Evolutionary conservation across 2,329 filamentous ascomycete genomes (phyloP).

Genomic region (Verticillium zaregamsianum): DNA sequence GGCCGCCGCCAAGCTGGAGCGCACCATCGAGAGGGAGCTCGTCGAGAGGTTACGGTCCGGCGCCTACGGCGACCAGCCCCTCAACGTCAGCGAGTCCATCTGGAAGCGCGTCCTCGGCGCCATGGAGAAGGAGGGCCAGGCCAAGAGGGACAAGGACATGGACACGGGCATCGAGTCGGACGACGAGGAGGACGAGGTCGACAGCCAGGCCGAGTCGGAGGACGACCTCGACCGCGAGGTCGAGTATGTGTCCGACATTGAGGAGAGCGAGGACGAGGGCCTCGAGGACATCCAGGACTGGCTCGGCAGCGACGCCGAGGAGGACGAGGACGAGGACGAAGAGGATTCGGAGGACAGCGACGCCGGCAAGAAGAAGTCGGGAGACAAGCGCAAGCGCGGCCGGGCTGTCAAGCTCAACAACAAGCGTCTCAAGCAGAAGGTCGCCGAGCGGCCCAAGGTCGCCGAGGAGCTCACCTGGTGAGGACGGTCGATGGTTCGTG

Average conservation of each 20-base stretch:
- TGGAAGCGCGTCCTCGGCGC: conserved; percentile 97
- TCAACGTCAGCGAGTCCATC: conserved; percentile 91
- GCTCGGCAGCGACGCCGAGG: conserved; percentile 68
- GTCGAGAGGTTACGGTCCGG: conserved; percentile 87
- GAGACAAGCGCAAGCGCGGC: conserved; percentile 52
- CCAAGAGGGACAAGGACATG: conserved; percentile 76
- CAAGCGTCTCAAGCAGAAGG: conserved; percentile 31
- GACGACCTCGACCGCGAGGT: conserved; percentile 69
- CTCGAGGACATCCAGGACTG: conserved; percentile 84
- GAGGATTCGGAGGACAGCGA: conserved; percentile 55
- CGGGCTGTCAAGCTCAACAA: conserved; percentile 43
- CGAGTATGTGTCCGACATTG: conserved; percentile 90
- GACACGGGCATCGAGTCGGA: conserved; percentile 83
- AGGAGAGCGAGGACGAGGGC: conserved; percentile 72
- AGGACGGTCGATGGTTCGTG: background rate
- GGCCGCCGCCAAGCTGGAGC: conserved; percentile 87
- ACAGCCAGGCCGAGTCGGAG: conserved; percentile 62
- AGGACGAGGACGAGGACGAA: conserved; percentile 54
- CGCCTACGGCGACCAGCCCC: conserved; percentile 87
- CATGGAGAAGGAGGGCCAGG: conserved; percentile 83
- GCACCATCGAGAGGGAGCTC: conserved; percentile 91
- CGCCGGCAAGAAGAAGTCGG: conserved; percentile 50
- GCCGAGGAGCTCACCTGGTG: conserved; percentile 40
- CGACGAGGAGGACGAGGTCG: conserved; percentile 66
- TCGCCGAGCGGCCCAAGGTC: conserved; percentile 38